Evolutionary conservation across 2,329 filamentous ascomycete genomes (phyloP).

Genomic region (Tolypocladium pustulatum): DNA sequence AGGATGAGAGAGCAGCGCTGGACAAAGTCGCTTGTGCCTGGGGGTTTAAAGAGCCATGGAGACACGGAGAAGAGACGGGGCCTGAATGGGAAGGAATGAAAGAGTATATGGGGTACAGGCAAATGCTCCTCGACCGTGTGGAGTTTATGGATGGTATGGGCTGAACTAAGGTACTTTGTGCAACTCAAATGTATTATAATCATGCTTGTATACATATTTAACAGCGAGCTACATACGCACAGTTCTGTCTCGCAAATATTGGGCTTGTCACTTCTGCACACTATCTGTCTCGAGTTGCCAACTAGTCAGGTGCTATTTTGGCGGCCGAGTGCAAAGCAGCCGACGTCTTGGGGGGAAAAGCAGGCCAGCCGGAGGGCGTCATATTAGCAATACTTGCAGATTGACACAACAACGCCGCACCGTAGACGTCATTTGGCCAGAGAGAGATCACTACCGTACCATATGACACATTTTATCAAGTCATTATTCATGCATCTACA

Average conservation of each 20-base stretch:
- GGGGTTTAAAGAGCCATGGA: conserved; percentile 76
- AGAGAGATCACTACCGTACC: no score
- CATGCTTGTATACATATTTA: not conserved
- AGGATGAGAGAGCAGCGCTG: conserved; percentile 80
- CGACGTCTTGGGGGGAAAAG: no score
- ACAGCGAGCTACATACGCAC: not conserved
- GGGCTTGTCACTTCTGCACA: not conserved
- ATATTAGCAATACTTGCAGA: no score
- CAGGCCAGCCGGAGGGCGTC: no score
- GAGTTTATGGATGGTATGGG: conserved; percentile 89
- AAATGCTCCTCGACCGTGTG: conserved; percentile 83
- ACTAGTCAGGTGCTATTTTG: not conserved
- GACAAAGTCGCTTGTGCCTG: conserved; percentile 81
- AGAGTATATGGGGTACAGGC: conserved; percentile 71
- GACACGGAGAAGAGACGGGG: conserved; percentile 82
- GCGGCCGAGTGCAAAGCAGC: no score
- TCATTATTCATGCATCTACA: not conserved
- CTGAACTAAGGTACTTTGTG: conserved; percentile 6
- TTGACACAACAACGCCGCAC: no score
- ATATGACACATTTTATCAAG: not conserved
- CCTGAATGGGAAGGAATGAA: conserved; percentile 78
- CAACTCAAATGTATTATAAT: not conserved
- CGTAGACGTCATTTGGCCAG: no score
- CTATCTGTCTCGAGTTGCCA: not conserved
- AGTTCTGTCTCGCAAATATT: not conserved